phyloP scores from a whole-genome alignment of 495 filamentous ascomycete species.

The Daldinia loculata region DNA sequence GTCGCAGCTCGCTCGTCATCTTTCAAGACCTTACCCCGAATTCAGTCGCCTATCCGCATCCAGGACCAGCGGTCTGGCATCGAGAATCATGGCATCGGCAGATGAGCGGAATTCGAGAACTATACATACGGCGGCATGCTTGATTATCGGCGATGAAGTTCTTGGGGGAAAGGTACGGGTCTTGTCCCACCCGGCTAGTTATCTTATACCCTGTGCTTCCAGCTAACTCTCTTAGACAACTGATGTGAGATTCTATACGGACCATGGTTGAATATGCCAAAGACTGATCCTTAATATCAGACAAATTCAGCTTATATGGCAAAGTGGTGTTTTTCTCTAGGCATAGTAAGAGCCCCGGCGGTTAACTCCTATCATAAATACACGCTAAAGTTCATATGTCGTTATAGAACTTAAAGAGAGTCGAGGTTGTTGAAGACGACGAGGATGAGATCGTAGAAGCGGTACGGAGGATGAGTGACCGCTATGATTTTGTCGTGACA shows the following conservation, averaged over 20 bases:
- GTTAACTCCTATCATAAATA: background rate
- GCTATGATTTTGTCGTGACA: conserved; percentile 94
- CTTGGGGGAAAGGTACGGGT: conserved; percentile 87
- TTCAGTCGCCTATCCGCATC: conserved; percentile 53
- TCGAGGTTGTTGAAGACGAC: conserved; percentile 94
- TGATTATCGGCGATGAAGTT: conserved; percentile 97
- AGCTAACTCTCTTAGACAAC: conserved; percentile 45
- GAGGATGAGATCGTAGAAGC: conserved; percentile 91
- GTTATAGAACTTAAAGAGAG: conserved; percentile 73
- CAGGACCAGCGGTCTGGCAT: conserved; percentile 40
- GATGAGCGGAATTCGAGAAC: conserved; percentile 64
- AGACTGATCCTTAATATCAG: conserved; percentile 51
- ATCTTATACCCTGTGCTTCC: background rate
- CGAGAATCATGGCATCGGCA: conserved; percentile 64
- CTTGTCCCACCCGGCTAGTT: background rate
- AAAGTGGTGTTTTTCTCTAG: conserved; percentile 90
- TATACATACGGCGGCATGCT: conserved; percentile 89
- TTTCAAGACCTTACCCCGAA: conserved; percentile 68
- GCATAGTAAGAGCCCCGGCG: conserved; percentile 66
- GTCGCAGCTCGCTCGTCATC: conserved; percentile 75
- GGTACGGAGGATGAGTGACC: conserved; percentile 79
- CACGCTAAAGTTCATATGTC: conserved; percentile 1
- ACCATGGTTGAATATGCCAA: background rate
- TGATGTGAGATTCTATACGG: conserved; percentile 41
- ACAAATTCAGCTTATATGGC: conserved; percentile 94